Evolutionary conservation across 768 basidiomycete genomes (phyloP).

Genomic region (Crassisporium funariophilum): DNA sequence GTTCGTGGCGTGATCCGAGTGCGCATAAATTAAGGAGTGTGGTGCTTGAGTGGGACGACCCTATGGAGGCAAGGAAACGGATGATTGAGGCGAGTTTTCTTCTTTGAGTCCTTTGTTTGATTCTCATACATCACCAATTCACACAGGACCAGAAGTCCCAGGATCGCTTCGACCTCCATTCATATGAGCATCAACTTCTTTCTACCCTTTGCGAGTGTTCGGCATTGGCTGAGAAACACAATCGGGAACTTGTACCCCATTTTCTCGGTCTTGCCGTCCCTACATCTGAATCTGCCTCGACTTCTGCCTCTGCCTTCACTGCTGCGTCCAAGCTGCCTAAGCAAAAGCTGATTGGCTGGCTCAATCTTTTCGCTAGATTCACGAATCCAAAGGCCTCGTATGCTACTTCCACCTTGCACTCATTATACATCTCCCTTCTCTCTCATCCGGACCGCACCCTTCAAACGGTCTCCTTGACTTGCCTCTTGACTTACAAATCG

Average conservation of each 20-base stretch:
- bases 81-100: slow-evolving; percentile 33
- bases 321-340: slow-evolving; percentile 52
- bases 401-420: slow-evolving; percentile 62
- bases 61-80: slow-evolving; percentile 25
- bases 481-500: slow-evolving; percentile 81
- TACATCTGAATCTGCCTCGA: slow-evolving; percentile 21
- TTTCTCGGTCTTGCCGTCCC: slow-evolving; percentile 60
- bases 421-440: slow-evolving; percentile 72
- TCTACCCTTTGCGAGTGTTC: slow-evolving; percentile 67
- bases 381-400: slow-evolving; percentile 89
- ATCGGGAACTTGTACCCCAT: slow-evolving; percentile 81
- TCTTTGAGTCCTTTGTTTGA: neutral
- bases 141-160: slow-evolving; percentile 31
- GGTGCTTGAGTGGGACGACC: slow-evolving; percentile 51
- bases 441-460: slow-evolving; percentile 83
- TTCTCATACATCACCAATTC: neutral
- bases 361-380: slow-evolving; percentile 87
- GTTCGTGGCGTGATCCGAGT: slow-evolving; percentile 78
- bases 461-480: slow-evolving; percentile 75
- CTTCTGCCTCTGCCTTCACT: too few relatives aligned
- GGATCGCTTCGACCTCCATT: slow-evolving; percentile 69
- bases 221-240: slow-evolving; percentile 81
- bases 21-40: slow-evolving; percentile 59
- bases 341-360: slow-evolving; percentile 70
- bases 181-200: slow-evolving; percentile 85